phyloP scores from a whole-genome alignment of 1,139 yeast genomes.

The Saccharomyces hybrid region DNA sequence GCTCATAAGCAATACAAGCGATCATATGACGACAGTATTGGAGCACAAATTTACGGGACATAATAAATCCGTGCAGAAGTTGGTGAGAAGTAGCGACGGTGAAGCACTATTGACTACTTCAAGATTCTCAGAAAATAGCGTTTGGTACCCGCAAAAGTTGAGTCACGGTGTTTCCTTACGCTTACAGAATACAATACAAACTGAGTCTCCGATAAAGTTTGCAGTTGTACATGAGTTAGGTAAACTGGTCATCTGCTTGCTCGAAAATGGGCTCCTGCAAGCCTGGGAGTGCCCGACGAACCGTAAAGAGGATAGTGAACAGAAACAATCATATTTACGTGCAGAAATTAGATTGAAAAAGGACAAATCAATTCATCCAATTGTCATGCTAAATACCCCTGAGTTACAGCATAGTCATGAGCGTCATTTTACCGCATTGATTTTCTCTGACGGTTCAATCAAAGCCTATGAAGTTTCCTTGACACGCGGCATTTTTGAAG shows the following conservation, averaged over 20 bases:
- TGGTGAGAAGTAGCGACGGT: constrained; percentile 61
- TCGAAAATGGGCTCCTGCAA: constrained; percentile 37
- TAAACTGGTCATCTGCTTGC: constrained; percentile 41
- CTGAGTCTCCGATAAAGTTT: constrained; percentile 37
- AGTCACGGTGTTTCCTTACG: constrained; percentile 28
- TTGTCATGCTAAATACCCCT: constrained; percentile 43
- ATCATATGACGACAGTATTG: constrained; percentile 25
- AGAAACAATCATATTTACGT: constrained; percentile 17
- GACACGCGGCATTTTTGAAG: constrained; percentile 15
- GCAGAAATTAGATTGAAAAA: constrained; percentile 11
- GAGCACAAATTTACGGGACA: constrained; percentile 74
- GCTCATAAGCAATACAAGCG: not conserved
- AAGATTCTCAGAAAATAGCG: constrained; percentile 48
- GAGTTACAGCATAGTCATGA: constrained; percentile 32
- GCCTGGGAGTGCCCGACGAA: constrained; percentile 54
- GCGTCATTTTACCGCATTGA: constrained; percentile 40
- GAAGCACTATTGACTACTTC: constrained; percentile 46
- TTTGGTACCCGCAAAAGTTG: constrained; percentile 46
- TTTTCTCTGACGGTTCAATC: constrained; percentile 33
- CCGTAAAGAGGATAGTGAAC: constrained; percentile 13
- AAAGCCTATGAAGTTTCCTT: constrained; percentile 27
- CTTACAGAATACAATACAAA: constrained; percentile 30
- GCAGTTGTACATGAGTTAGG: constrained; percentile 54
- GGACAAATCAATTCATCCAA: constrained; percentile 26
- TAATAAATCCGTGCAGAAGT: constrained; percentile 62